A percentile compares a stretch with the other conserved stretches of the same genome.
phyloP scores from a whole-genome alignment of 2,329 filamentous ascomycete genomes.

The Chaetomium olivaceum region DNA sequence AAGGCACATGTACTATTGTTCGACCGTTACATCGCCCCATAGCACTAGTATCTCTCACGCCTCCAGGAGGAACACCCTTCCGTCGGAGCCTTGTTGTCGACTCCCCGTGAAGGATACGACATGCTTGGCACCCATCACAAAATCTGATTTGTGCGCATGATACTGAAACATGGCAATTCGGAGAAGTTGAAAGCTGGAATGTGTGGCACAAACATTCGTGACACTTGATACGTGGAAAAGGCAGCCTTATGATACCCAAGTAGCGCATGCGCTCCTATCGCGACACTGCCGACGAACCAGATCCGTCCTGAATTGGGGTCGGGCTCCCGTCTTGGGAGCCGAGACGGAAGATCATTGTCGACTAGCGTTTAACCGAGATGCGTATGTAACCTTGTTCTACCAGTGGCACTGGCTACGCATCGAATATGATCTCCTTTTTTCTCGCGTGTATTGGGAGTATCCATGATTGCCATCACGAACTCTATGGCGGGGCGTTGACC shows the following conservation, averaged over 20 bases:
- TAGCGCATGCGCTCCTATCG: background rate
- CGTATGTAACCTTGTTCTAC: background rate
- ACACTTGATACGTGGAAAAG: conserved; percentile 1
- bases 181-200: background rate
- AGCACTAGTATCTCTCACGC: background rate
- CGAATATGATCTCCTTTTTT: background rate
- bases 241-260: background rate
- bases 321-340: background rate
- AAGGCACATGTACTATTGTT: too few relatives aligned
- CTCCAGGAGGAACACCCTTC: background rate
- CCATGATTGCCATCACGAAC: too few relatives aligned
- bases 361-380: background rate
- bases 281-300: background rate
- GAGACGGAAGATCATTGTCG: background rate
- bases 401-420: background rate
- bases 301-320: background rate
- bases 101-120: background rate
- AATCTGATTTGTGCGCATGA: background rate
- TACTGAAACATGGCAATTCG: background rate
- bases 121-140: background rate
- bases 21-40: background rate
- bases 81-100: background rate
- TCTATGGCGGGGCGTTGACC: too few relatives aligned
- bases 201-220: background rate
- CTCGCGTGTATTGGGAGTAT: background rate